Conservation (phyloP, 495 filamentous ascomycete species). For the Xylaria longipes region DNA sequence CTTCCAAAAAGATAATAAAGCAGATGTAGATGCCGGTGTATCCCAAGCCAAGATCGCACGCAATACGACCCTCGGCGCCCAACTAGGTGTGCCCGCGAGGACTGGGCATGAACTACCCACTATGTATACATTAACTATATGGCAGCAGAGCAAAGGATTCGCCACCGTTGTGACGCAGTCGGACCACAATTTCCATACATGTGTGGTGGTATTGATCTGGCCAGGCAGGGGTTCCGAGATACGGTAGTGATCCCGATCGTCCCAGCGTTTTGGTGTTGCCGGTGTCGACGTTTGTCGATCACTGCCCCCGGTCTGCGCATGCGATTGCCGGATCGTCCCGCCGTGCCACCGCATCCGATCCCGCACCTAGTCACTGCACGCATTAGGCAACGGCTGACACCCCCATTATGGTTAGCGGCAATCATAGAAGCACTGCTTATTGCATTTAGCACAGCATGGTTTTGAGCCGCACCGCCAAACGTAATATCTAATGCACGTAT, state of each 20-base stretch:
- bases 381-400: not conserved
- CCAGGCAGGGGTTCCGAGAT: not conserved
- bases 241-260: conserved; percentile 7
- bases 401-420: not conserved
- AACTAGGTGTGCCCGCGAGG: no score
- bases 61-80: not conserved
- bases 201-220: conserved; percentile 6
- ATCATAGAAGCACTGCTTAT: not conserved
- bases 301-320: not conserved
- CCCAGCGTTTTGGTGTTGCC: not conserved
- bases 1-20: not conserved
- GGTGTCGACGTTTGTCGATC: not conserved
- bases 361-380: not conserved
- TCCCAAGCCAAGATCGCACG: not conserved
- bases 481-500: not conserved
- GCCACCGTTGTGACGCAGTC: not conserved
- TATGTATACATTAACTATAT: not conserved
- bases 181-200: not conserved
- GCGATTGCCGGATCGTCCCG: conserved; percentile 5
- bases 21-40: not conserved
- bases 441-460: not conserved
- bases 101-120: not conserved
- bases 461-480: not conserved
- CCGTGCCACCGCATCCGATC: not conserved
- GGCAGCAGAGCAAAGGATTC: not conserved